These are phyloP conservation scores for Hymenoscyphus infarciens DNA, from an alignment of 2,329 filamentous ascomycete species.

Conservation along the genomic window DNA sequence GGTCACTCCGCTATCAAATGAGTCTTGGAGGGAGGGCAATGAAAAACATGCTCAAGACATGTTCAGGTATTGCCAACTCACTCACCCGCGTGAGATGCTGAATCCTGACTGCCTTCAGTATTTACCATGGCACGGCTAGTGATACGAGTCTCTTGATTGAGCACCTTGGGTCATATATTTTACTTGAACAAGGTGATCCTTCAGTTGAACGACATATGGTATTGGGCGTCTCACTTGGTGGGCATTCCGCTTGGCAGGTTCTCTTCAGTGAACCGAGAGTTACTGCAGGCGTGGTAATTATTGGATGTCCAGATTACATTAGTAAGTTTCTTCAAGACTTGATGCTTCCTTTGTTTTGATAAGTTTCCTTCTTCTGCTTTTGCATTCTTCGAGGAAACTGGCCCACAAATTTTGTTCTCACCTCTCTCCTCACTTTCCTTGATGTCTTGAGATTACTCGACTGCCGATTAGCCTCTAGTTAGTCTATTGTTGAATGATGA, in stretches of 20 bases:
- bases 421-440: too few species aligned
- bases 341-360: not conserved
- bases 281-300: constrained; percentile 72
- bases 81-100: not conserved
- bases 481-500: not conserved
- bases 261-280: constrained; percentile 76
- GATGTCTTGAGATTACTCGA: too few species aligned
- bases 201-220: constrained; percentile 63
- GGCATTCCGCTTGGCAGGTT: constrained; percentile 82
- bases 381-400: too few species aligned
- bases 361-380: too few species aligned
- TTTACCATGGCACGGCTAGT: constrained; percentile 67
- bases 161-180: constrained; percentile 72
- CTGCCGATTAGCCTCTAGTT: not conserved
- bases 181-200: constrained; percentile 45
- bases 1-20: constrained; percentile 65
- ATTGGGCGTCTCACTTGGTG: constrained; percentile 81
- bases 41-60: constrained; percentile 88
- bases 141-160: constrained; percentile 76
- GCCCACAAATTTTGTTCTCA: too few species aligned
- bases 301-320: constrained; percentile 87
- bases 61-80: constrained; percentile 48
- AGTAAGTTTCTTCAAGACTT: constrained; percentile 42
- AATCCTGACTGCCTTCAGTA: constrained; percentile 40
- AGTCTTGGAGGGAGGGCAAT: constrained; percentile 68